phyloP scores from a whole-genome alignment of 1,284 basidiomycete genomes.

The Bjerkandera adusta region DNA sequence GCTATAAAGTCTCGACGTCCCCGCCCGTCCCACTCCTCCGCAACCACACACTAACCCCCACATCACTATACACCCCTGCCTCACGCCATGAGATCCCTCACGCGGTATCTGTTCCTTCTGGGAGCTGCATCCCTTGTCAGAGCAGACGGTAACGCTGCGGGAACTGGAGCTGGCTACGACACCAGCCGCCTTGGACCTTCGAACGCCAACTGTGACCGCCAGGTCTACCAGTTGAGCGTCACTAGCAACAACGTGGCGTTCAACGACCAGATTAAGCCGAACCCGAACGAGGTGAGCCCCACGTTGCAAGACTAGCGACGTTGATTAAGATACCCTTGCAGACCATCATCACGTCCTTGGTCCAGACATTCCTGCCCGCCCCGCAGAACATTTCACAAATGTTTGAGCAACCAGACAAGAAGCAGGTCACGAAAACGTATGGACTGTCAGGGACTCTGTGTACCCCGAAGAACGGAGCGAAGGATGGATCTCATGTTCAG shows the following conservation, averaged over 20 bases:
- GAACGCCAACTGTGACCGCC: conserved; percentile 18
- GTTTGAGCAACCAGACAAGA: conserved; percentile 11
- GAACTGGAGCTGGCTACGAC: conserved; percentile 12
- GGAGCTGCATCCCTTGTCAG: background rate
- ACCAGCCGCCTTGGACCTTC: conserved; percentile 19
- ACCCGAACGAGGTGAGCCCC: conserved; percentile 7
- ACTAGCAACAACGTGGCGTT: conserved; percentile 20
- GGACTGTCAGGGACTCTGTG: conserved; percentile 19
- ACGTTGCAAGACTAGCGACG: background rate
- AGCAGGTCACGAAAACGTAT: conserved; percentile 13
- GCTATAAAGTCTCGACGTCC: background rate
- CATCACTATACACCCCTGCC: background rate
- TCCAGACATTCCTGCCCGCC: conserved; percentile 10
- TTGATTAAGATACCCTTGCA: background rate
- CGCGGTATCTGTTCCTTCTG: background rate
- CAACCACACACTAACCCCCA: background rate
- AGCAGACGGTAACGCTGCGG: background rate
- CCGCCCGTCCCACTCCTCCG: background rate
- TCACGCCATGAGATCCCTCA: background rate
- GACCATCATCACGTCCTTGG: conserved; percentile 14
- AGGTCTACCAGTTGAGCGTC: conserved; percentile 15
- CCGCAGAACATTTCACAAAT: conserved; percentile 14
- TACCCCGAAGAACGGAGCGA: conserved; percentile 12
- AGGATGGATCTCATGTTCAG: conserved; percentile 16
- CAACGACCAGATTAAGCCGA: conserved; percentile 13